Evolutionary conservation across 305 asterid genomes (phyloP).

Genomic region (Euphrasia arctica): DNA sequence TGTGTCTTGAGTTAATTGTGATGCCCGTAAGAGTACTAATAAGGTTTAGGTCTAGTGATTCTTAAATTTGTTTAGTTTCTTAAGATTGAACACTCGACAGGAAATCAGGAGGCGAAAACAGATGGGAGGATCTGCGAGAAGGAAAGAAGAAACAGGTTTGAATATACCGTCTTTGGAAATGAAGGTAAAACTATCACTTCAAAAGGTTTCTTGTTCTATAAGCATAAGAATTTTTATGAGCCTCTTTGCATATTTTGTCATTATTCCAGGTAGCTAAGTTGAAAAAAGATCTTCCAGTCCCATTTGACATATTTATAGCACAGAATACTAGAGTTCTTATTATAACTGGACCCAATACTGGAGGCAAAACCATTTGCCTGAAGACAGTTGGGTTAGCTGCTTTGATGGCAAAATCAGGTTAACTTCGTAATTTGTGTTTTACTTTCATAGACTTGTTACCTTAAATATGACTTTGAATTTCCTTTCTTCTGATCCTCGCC

Average conservation of each 20-base stretch:
- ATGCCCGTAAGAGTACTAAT: constrained; percentile 17
- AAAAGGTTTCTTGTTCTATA: constrained; percentile 20
- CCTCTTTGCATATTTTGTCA: constrained; percentile 16
- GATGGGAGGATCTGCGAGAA: constrained; percentile 42
- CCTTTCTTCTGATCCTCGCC: constrained; percentile 20
- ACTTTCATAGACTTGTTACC: constrained; percentile 19
- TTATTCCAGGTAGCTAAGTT: constrained; percentile 64
- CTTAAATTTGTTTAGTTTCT: constrained; percentile 22
- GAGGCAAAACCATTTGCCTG: constrained; percentile 97
- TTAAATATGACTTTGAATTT: constrained; percentile 9
- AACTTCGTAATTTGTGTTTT: constrained; percentile 20
- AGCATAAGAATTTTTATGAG: constrained; percentile 11
- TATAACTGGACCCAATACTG: constrained; percentile 97
- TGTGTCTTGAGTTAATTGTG: constrained; percentile 10
- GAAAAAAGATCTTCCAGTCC: constrained; percentile 79
- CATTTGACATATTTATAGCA: constrained; percentile 68
- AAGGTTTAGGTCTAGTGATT: constrained; percentile 8
- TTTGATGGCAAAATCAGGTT: constrained; percentile 99
- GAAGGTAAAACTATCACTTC: constrained; percentile 44
- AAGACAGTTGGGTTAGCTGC: constrained; percentile 97
- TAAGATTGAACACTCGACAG: constrained; percentile 36
- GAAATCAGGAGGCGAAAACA: constrained; percentile 91
- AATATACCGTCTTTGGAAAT: constrained; percentile 56
- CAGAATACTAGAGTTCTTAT: constrained; percentile 66
- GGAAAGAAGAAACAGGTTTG: constrained; percentile 46